phyloP scores from a whole-genome alignment of 2,329 filamentous ascomycete genomes.

The Incumbomyces delicatus region DNA sequence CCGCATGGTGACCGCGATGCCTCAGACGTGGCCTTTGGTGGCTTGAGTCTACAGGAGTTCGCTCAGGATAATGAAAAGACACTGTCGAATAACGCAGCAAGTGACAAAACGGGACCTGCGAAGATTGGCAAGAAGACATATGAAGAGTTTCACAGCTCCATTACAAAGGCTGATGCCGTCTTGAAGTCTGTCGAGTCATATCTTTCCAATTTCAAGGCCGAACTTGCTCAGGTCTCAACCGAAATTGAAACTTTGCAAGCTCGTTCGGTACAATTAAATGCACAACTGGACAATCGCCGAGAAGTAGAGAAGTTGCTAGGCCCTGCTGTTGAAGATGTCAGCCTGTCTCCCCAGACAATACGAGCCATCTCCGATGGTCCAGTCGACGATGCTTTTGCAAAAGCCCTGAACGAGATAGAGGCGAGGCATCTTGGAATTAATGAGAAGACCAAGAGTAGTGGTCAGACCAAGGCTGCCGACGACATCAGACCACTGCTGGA shows the following conservation, averaged over 20 bases:
- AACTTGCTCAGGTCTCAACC: conserved; percentile 81
- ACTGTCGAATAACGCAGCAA: conserved; percentile 55
- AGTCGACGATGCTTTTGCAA: conserved; percentile 84
- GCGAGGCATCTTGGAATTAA: conserved; percentile 64
- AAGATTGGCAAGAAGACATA: conserved; percentile 75
- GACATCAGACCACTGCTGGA: conserved; percentile 79
- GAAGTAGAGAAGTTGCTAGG: conserved; percentile 80
- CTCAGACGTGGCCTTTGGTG: conserved; percentile 67
- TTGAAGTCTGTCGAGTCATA: conserved; percentile 88
- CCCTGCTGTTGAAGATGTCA: conserved; percentile 84
- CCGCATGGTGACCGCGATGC: conserved; percentile 40
- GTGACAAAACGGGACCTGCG: conserved; percentile 44
- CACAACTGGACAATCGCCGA: conserved; percentile 77
- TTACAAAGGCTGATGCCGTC: conserved; percentile 79
- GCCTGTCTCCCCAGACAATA: conserved; percentile 73
- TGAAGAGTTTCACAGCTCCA: conserved; percentile 82
- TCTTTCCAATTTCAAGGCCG: conserved; percentile 83
- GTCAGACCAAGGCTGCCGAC: conserved; percentile 62
- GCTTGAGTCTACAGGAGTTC: conserved; percentile 65
- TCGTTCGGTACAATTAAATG: conserved; percentile 71
- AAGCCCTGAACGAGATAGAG: conserved; percentile 72
- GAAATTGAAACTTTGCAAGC: conserved; percentile 92
- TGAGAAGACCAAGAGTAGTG: conserved; percentile 48
- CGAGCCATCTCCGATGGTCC: conserved; percentile 76
- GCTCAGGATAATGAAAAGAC: conserved; percentile 34